Evolutionary conservation across 164 flowering plant species (phyloP).

Genomic region (Berberis vulgaris): DNA sequence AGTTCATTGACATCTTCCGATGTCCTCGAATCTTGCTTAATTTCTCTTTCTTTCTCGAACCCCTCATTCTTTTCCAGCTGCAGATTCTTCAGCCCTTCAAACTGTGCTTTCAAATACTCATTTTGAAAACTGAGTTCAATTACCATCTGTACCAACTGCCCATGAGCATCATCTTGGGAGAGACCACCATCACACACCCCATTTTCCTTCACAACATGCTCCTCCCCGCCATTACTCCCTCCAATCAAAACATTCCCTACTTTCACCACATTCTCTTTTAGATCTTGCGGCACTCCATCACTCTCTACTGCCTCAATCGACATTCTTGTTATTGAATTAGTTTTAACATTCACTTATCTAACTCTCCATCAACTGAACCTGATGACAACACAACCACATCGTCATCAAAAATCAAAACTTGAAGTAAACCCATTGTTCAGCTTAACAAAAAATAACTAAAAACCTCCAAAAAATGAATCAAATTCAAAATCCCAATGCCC

Average conservation of each 20-base stretch:
- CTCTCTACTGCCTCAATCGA: slow-evolving; percentile 12
- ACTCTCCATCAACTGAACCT: slow-evolving; percentile 7
- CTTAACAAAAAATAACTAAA: no score
- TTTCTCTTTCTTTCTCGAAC: slow-evolving; percentile 10
- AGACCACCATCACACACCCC: slow-evolving; percentile 19
- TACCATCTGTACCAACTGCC: slow-evolving; percentile 55
- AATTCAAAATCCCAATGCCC: no score
- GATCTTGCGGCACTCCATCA: slow-evolving; percentile 18
- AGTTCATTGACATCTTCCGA: slow-evolving; percentile 36
- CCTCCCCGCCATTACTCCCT: slow-evolving; percentile 16
- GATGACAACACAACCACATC: not conserved
- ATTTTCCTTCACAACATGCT: slow-evolving; percentile 26
- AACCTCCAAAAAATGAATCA: no score
- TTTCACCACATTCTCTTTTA: slow-evolving; percentile 4
- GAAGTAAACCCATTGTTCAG: no score
- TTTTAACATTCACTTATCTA: slow-evolving; percentile 5
- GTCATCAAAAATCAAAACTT: no score
- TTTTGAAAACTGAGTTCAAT: slow-evolving; percentile 63
- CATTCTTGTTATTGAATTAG: not conserved
- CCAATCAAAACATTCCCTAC: slow-evolving; percentile 4
- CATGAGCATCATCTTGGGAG: slow-evolving; percentile 21
- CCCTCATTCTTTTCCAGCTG: slow-evolving; percentile 15
- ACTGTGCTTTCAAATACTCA: slow-evolving; percentile 74
- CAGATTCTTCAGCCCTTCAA: slow-evolving; percentile 35
- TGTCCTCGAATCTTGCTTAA: slow-evolving; percentile 16